Base-by-base conservation (phyloP, 1,284 basidiomycete genomes). In the Afroboletus lepidellus region DNA sequence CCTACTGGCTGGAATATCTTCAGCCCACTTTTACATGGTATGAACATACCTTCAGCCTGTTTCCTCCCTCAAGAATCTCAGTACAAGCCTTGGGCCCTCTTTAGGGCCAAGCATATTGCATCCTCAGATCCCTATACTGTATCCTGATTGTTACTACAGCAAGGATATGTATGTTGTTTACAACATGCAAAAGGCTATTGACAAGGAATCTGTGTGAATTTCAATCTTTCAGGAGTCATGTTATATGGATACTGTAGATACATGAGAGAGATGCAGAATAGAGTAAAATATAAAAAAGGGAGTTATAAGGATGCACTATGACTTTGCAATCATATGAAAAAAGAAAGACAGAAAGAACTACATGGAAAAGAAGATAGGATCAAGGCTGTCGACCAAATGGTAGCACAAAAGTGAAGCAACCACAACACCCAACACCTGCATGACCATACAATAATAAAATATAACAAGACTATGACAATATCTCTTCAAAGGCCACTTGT, bases 371-470 rank as follows among this genome's bases (percentile, higher is more conserved):
- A 45, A 50, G 9, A n/a, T 21, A 18, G 16, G n/a, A 11, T 50
- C 37, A 0, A 50, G 3, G n/a, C 18, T 7, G 4, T 20, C 18
- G 2, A 45, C 8, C 5, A 15, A 32, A 15, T 45, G 37, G 8
- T 34, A 48, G 15, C 16, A 12, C 27, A 51, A 27, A 18, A 48
- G 24, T 5, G 30, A 37, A 21, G 50, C 9, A 16, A 48, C 37
- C 2, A 18, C 39, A 2, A 48, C 16, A 48, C 44, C 50, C 30
- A 51, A 21, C 23, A 34, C 24, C 6, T 33, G 23, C 37, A 51
- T 41, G 11, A 48, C 44, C 7, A 5, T 48, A 3, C 15, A 12
- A 24, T 36, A 21, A 34, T 55, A 55, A 8, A 49, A 55, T 20
- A 49, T 15, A 1, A 49, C 46, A 3, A 55, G 43, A 6, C 6